phyloP scores from a whole-genome alignment of 116 monocot species.

The Iris pallida region DNA sequence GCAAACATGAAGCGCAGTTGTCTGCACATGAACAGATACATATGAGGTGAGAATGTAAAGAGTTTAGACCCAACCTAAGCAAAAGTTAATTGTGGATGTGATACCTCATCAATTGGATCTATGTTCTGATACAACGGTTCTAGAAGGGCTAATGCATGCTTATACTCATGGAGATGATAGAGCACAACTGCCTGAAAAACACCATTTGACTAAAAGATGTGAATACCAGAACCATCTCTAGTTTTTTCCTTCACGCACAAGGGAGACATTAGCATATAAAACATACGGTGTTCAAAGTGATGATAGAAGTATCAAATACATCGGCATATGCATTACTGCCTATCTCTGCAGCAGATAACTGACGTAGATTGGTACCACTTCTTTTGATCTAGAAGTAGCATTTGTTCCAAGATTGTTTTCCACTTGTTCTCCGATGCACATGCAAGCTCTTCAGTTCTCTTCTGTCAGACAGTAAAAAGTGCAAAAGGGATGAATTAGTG shows the following conservation, averaged over 20 bases:
- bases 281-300: constrained; percentile 65
- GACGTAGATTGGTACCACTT: constrained; percentile 34
- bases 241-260: background rate
- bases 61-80: constrained; percentile 7
- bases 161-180: constrained; percentile 76
- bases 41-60: background rate
- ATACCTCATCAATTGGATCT: constrained; percentile 91
- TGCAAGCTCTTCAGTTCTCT: constrained; percentile 48
- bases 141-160: constrained; percentile 46
- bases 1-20: constrained; percentile 77
- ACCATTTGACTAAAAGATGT: constrained; percentile 5
- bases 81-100: background rate
- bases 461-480: constrained; percentile 16
- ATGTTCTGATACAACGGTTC: constrained; percentile 68
- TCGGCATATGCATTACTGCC: constrained; percentile 37
- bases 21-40: constrained; percentile 38
- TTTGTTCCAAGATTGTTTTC: constrained; percentile 30
- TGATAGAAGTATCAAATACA: constrained; percentile 59
- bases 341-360: constrained; percentile 35
- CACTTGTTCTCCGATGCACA: constrained; percentile 34
- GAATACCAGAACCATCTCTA: background rate
- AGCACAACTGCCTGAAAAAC: constrained; percentile 67
- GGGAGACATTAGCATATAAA: background rate
- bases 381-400: constrained; percentile 30
- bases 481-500: constrained; percentile 1